These are phyloP conservation scores for Mallotus japonicus DNA, from an alignment of 441 rosid species.

Conservation along the genomic window DNA sequence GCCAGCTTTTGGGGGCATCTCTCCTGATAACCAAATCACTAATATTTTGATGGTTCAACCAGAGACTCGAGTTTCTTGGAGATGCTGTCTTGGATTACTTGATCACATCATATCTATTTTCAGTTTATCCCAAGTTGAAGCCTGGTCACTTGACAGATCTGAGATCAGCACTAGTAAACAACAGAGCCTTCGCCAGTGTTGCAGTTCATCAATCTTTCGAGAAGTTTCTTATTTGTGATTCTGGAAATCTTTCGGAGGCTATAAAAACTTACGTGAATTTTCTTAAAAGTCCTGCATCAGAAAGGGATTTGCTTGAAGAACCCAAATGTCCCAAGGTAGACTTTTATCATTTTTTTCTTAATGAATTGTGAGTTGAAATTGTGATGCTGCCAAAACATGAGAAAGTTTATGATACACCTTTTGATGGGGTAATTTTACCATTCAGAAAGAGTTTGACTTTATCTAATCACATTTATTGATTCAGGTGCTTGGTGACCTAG, in stretches of 20 bases:
- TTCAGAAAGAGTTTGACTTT: conserved; percentile 14
- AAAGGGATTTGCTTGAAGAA: conserved; percentile 46
- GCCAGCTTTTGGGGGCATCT: conserved; percentile 13
- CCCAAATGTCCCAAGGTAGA: conserved; percentile 90
- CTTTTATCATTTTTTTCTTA: background rate
- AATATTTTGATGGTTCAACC: conserved; percentile 30
- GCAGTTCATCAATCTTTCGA: conserved; percentile 65
- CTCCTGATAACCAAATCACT: conserved; percentile 26
- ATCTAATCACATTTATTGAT: conserved; percentile 13
- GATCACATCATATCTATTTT: conserved; percentile 81
- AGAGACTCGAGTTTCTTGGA: conserved; percentile 99
- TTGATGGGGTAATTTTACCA: conserved; percentile 4
- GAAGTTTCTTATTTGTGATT: conserved; percentile 62
- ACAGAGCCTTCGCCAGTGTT: conserved; percentile 76
- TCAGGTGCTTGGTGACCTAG: conserved; percentile 94
- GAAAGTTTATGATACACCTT: background rate
- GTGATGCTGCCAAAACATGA: background rate
- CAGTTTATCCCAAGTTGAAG: conserved; percentile 78
- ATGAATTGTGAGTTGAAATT: background rate
- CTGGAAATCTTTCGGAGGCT: conserved; percentile 51
- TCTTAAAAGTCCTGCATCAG: conserved; percentile 36
- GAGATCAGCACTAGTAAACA: conserved; percentile 79
- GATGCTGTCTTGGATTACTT: conserved; percentile 96
- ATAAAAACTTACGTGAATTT: conserved; percentile 58
- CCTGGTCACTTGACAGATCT: conserved; percentile 97